A percentile compares a stretch with the other conserved stretches of the same genome.
Conservation (phyloP, 2,329 filamentous ascomycete genomes). For the Ophiosphaerella herpotricha region DNA sequence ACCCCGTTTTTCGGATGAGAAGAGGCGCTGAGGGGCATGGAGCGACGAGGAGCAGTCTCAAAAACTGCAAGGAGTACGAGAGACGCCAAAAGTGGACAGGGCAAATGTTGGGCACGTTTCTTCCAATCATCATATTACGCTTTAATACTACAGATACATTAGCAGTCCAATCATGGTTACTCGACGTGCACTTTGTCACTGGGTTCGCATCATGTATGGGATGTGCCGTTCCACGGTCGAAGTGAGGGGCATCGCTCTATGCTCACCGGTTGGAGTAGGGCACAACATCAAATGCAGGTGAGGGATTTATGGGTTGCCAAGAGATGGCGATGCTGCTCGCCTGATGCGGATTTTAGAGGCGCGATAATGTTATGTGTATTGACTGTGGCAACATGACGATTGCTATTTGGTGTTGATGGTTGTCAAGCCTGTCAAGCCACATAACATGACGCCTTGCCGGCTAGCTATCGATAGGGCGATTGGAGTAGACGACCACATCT, state of each 20-base stretch:
- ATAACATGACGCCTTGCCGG: conserved; percentile 16
- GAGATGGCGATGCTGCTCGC: conserved; percentile 12
- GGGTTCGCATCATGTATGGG: not conserved
- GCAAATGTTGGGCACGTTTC: conserved; percentile 1
- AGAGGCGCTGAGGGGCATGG: conserved; percentile 31
- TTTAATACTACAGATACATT: not conserved
- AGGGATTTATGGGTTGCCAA: conserved; percentile 36
- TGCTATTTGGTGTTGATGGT: conserved; percentile 24
- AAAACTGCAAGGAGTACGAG: conserved; percentile 1
- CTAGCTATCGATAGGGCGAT: conserved; percentile 29
- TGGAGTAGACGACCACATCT: not conserved
- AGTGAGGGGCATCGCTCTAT: not conserved
- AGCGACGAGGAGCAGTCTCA: conserved; percentile 3
- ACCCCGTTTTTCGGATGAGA: conserved; percentile 44
- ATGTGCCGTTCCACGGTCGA: conserved; percentile 1
- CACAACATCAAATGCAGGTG: conserved; percentile 31
- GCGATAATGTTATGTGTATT: not conserved
- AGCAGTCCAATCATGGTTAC: conserved; percentile 14
- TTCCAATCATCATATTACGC: conserved; percentile 21
- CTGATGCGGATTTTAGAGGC: not conserved
- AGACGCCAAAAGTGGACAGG: too few species aligned
- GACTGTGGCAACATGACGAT: conserved; percentile 13
- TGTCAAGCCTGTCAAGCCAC: conserved; percentile 17
- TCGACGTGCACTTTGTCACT: not conserved
- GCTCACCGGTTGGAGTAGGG: conserved; percentile 14